A percentile compares a stretch with the other conserved stretches of the same genome.
These are phyloP conservation scores for Eucalyptus cladocalyx DNA, from an alignment of 345 rosid species.

Conservation along the genomic window DNA sequence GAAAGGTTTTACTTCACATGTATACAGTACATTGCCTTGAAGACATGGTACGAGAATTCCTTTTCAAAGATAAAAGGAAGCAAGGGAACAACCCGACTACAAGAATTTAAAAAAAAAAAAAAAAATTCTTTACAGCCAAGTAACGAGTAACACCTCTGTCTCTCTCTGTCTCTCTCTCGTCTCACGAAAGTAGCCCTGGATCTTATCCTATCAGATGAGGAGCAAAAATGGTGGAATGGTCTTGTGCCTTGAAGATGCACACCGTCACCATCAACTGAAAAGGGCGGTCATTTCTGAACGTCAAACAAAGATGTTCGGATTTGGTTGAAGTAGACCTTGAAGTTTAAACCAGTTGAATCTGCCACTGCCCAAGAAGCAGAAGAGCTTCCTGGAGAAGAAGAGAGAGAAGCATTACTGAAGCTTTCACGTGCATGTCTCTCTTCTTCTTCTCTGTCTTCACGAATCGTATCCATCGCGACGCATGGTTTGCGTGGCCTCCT, in stretches of 20 bases:
- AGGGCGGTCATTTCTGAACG: background rate
- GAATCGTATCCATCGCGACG: constrained; percentile 64
- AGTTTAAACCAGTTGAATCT: background rate
- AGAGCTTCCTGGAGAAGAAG: constrained; percentile 13
- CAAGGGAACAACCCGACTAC: background rate
- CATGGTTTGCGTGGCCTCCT: constrained; percentile 51
- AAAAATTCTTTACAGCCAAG: background rate
- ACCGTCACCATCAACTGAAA: background rate
- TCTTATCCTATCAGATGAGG: background rate
- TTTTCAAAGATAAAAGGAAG: background rate
- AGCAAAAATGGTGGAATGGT: background rate
- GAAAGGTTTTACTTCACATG: background rate
- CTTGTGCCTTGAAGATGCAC: background rate
- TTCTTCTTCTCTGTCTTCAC: constrained; percentile 26
- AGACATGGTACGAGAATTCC: background rate
- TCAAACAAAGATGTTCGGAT: constrained; percentile 8
- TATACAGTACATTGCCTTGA: background rate
- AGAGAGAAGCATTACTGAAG: constrained; percentile 2
- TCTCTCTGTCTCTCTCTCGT: too few species aligned
- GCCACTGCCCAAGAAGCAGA: background rate
- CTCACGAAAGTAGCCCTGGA: background rate
- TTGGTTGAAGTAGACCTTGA: constrained; percentile 16
- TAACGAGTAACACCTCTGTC: background rate
- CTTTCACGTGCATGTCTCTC: constrained; percentile 30
- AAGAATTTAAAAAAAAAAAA: background rate